Conservation (phyloP, 2,329 filamentous ascomycete genomes). For the Thermomyces lanuginosus region DNA sequence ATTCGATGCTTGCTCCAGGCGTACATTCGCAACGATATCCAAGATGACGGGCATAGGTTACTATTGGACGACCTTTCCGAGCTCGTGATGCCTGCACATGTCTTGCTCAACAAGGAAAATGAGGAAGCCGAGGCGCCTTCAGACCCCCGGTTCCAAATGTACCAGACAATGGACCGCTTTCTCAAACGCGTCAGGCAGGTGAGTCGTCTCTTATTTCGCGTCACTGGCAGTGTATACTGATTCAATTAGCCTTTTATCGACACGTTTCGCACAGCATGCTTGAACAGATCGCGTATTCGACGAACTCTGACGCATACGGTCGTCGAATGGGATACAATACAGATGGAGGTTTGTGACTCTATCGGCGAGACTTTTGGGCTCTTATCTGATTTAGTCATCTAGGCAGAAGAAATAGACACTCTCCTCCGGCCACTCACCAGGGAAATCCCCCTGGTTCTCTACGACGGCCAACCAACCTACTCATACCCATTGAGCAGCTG, state of each 20-base stretch:
- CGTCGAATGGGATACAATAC: constrained; percentile 66
- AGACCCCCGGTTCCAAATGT: constrained; percentile 57
- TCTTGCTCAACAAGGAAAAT: constrained; percentile 55
- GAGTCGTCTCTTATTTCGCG: constrained; percentile 3
- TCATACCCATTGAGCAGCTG: constrained; percentile 69
- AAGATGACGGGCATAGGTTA: constrained; percentile 54
- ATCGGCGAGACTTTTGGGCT: too few species aligned
- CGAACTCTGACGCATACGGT: constrained; percentile 75
- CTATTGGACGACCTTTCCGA: constrained; percentile 69
- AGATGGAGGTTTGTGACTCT: constrained; percentile 53
- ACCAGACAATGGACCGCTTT: constrained; percentile 56
- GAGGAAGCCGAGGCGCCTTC: constrained; percentile 59
- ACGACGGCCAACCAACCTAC: constrained; percentile 41
- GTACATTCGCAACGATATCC: constrained; percentile 56
- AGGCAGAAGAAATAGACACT: constrained; percentile 54
- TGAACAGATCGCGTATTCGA: constrained; percentile 81
- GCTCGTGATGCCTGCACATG: constrained; percentile 54
- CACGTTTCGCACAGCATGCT: constrained; percentile 65
- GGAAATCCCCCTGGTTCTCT: constrained; percentile 42
- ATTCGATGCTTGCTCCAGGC: constrained; percentile 65
- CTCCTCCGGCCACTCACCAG: constrained; percentile 45
- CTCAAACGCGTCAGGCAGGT: constrained; percentile 37
- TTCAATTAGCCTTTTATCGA: constrained; percentile 57
- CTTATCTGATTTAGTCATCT: too few species aligned
- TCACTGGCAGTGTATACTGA: background rate